These are phyloP conservation scores for Pterulicium gracile DNA, from an alignment of 1,284 basidiomycete genomes.

Conservation along the genomic window DNA sequence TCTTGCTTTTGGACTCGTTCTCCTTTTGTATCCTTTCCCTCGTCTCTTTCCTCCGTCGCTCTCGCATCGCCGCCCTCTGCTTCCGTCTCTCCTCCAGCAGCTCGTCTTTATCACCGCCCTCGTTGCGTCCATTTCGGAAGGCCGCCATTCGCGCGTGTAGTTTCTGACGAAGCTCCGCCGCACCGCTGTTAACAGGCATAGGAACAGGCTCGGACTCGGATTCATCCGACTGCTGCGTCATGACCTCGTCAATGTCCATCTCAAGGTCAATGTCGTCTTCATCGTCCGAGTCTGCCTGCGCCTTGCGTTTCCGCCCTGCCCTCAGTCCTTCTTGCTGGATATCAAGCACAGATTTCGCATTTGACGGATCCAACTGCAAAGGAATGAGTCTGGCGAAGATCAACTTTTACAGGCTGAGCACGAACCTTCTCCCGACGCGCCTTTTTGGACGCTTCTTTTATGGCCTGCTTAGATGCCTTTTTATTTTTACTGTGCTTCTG, in stretches of 20 bases:
- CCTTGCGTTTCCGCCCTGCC: constrained; percentile 29
- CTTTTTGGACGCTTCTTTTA: constrained; percentile 81
- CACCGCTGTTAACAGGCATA: constrained; percentile 58
- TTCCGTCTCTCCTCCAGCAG: constrained; percentile 69
- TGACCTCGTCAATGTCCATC: constrained; percentile 21
- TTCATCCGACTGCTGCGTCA: constrained; percentile 19
- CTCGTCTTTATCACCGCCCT: constrained; percentile 63
- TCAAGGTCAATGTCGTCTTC: constrained; percentile 27
- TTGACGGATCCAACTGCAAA: constrained; percentile 79
- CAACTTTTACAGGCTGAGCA: no score
- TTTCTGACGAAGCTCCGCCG: constrained; percentile 66
- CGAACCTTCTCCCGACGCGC: constrained; percentile 75
- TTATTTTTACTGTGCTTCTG: constrained; percentile 85
- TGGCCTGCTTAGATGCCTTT: constrained; percentile 71
- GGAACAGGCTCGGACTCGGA: constrained; percentile 35
- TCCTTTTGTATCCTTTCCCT: constrained; percentile 66
- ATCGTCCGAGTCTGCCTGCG: constrained; percentile 26
- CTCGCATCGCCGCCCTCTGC: constrained; percentile 73
- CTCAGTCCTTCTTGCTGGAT: constrained; percentile 56
- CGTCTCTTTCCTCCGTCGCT: constrained; percentile 74
- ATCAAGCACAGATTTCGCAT: constrained; percentile 75
- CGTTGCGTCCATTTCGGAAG: constrained; percentile 37
- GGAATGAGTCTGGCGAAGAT: no score
- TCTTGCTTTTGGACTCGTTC: constrained; percentile 37
- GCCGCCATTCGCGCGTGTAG: constrained; percentile 68